Conservation (phyloP, 208 protist species). For the Novymonas esmeraldas region DNA sequence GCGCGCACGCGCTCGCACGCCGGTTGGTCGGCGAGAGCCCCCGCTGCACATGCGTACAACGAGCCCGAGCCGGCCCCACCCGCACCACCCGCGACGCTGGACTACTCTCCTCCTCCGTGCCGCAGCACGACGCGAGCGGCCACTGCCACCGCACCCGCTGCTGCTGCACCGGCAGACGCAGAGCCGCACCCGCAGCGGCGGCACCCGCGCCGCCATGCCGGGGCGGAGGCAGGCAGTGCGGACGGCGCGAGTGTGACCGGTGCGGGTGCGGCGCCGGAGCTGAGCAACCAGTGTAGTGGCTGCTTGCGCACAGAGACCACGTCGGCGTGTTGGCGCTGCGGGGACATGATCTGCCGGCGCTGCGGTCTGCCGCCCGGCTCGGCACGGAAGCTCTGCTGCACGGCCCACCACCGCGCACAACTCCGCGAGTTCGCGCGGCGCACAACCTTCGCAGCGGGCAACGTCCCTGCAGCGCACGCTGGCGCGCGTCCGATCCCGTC, state of each 20-base stretch:
- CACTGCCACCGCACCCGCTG: background rate
- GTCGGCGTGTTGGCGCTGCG: slow-evolving; percentile 48
- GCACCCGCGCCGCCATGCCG: background rate
- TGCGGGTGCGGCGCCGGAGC: slow-evolving; percentile 18
- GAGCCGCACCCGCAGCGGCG: slow-evolving; percentile 2
- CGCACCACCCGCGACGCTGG: background rate
- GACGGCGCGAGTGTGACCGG: background rate
- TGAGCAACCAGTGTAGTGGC: slow-evolving; percentile 32
- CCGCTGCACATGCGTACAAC: slow-evolving; percentile 20
- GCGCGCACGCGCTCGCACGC: no score
- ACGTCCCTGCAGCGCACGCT: background rate
- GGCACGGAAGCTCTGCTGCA: slow-evolving; percentile 37
- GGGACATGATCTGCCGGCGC: slow-evolving; percentile 54
- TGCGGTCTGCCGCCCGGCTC: slow-evolving; percentile 38
- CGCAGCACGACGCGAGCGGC: slow-evolving; percentile 24
- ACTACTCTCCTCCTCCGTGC: slow-evolving; percentile 17
- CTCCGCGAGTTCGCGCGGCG: slow-evolving; percentile 15
- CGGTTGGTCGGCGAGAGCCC: no score
- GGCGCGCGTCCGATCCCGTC: background rate
- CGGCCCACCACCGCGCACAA: slow-evolving; percentile 36
- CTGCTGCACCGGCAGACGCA: background rate
- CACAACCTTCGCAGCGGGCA: slow-evolving; percentile 3
- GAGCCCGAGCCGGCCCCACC: slow-evolving; percentile 24
- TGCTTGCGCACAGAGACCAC: slow-evolving; percentile 55
- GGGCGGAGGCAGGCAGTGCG: background rate